These are phyloP conservation scores for Tetrapisispora arboricola DNA, from an alignment of 805 yeast species.

Conservation along the genomic window DNA sequence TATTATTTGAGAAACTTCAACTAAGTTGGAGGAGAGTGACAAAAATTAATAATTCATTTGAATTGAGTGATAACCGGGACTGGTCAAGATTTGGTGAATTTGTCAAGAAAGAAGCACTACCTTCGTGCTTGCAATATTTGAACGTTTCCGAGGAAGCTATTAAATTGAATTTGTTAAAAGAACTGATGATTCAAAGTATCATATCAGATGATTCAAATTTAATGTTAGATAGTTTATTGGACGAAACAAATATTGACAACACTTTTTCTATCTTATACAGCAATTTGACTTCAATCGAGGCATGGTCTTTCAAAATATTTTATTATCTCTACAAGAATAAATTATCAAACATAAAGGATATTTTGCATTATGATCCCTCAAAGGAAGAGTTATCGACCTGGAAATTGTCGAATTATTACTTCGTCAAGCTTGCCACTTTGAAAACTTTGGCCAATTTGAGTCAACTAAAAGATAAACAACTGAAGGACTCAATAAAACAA, in stretches of 20 bases:
- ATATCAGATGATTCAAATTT: constrained; percentile 8
- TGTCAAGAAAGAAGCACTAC: constrained; percentile 6
- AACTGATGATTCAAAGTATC: constrained; percentile 15
- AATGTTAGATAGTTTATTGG: constrained; percentile 7
- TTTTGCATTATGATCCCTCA: not conserved
- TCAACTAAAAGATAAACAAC: constrained; percentile 15
- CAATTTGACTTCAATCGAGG: constrained; percentile 8
- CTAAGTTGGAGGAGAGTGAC: constrained; percentile 27
- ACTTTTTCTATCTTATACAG: not conserved
- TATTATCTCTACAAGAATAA: constrained; percentile 15
- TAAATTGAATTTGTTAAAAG: constrained; percentile 11
- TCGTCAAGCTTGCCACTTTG: constrained; percentile 16
- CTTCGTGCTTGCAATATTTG: constrained; percentile 10
- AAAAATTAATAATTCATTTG: constrained; percentile 11
- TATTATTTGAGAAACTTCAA: constrained; percentile 11
- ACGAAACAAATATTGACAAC: not conserved
- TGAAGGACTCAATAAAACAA: constrained; percentile 12
- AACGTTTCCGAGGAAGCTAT: constrained; percentile 10
- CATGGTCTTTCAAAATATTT: constrained; percentile 16
- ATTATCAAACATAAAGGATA: constrained; percentile 5
- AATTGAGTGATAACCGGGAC: constrained; percentile 21
- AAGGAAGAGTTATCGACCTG: constrained; percentile 8
- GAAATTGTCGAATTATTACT: constrained; percentile 17
- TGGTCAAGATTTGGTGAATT: constrained; percentile 15
- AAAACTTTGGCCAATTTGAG: constrained; percentile 23